These are phyloP conservation scores for Ceratocystis colombiana DNA, from an alignment of 2,329 filamentous ascomycete genomes.

Conservation along the genomic window DNA sequence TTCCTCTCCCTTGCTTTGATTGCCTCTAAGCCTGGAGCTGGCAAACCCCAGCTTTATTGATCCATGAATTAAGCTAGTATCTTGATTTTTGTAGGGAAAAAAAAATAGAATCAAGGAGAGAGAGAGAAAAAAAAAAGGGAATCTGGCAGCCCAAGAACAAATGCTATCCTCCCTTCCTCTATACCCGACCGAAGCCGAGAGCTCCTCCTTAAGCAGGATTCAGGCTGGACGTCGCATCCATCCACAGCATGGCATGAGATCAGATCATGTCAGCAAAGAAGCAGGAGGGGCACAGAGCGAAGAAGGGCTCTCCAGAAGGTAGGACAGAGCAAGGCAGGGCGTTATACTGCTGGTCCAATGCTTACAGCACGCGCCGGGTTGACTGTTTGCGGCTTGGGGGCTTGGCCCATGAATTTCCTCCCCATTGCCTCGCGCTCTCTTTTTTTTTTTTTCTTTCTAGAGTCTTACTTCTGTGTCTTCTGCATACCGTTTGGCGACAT, in stretches of 20 bases:
- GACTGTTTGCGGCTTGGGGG: not conserved
- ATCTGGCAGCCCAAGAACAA: not conserved
- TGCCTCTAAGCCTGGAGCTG: not conserved
- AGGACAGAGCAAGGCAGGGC: not conserved
- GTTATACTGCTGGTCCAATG: not conserved
- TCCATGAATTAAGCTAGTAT: no score
- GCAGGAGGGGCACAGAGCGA: not conserved
- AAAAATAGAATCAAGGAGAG: not conserved
- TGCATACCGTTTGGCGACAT: no score
- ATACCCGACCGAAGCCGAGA: not conserved
- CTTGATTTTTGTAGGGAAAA: no score
- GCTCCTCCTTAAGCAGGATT: not conserved
- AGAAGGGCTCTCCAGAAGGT: not conserved
- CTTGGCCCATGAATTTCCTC: not conserved
- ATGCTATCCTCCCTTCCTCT: not conserved
- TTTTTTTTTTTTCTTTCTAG: not conserved
- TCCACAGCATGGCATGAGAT: not conserved
- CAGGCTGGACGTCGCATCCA: not conserved
- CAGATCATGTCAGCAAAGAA: slow-evolving; percentile 1
- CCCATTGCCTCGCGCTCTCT: not conserved
- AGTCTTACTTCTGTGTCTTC: not conserved
- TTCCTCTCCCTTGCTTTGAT: not conserved
- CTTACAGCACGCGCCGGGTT: not conserved
- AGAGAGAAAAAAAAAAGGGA: not conserved
- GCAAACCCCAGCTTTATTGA: no score